These are phyloP conservation scores for Neoscytalidium dimidiatum DNA, from an alignment of 2,329 filamentous ascomycete species.

Conservation along the genomic window DNA sequence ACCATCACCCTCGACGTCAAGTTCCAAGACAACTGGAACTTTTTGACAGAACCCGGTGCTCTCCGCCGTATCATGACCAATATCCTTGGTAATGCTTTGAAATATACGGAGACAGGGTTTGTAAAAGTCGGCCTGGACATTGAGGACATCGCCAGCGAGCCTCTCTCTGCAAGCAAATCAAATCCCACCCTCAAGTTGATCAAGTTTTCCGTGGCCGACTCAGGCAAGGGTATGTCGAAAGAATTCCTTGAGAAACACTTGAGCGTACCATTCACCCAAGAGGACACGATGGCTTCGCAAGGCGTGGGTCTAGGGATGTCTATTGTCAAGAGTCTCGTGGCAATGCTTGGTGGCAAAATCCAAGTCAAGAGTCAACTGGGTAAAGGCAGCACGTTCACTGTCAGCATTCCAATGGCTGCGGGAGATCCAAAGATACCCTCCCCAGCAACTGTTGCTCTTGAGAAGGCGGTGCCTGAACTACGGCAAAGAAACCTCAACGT, in stretches of 20 bases:
- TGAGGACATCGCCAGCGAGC: slow-evolving; percentile 21
- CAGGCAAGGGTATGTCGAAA: slow-evolving; percentile 43
- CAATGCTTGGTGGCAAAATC: slow-evolving; percentile 38
- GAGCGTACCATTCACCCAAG: slow-evolving; percentile 43
- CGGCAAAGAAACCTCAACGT: slow-evolving; percentile 2
- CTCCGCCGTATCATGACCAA: slow-evolving; percentile 39
- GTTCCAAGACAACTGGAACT: slow-evolving; percentile 21
- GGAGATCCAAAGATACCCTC: neutral
- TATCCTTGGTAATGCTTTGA: slow-evolving; percentile 41
- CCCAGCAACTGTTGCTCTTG: neutral
- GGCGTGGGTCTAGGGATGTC: slow-evolving; percentile 42
- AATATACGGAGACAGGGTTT: slow-evolving; percentile 40
- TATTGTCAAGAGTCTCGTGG: slow-evolving; percentile 42
- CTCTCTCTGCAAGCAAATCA: neutral
- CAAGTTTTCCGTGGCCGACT: slow-evolving; percentile 38
- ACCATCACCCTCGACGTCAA: slow-evolving; percentile 14
- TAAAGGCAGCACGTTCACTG: slow-evolving; percentile 36
- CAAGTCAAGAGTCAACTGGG: slow-evolving; percentile 38
- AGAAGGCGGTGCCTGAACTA: slow-evolving; percentile 2
- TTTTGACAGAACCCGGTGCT: slow-evolving; percentile 38
- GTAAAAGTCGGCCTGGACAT: slow-evolving; percentile 40
- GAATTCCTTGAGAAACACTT: slow-evolving; percentile 40
- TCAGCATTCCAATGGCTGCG: slow-evolving; percentile 14
- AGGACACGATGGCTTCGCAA: slow-evolving; percentile 35
- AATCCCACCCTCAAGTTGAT: slow-evolving; percentile 25